Conservation (phyloP, 2,329 filamentous ascomycete genomes). For the Coccinonectria pachysandricola region DNA sequence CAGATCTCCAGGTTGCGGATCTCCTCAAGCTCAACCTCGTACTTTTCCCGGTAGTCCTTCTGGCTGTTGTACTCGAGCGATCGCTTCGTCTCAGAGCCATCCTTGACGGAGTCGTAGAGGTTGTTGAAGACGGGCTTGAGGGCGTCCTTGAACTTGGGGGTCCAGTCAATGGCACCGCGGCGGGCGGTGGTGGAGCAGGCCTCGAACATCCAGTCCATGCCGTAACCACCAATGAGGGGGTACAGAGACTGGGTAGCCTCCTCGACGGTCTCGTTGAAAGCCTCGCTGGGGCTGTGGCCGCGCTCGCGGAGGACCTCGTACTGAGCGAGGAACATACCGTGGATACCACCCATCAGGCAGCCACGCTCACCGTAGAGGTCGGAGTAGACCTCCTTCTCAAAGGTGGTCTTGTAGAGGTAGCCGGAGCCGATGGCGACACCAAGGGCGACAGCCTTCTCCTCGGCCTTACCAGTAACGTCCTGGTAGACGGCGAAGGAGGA, state of each 20-base stretch:
- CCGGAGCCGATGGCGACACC: constrained; percentile 95
- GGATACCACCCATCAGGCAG: constrained; percentile 99
- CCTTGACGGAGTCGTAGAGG: constrained; percentile 86
- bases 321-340: constrained; percentile 99
- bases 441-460: constrained; percentile 95
- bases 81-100: constrained; percentile 89
- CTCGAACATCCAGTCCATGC: constrained; percentile 99
- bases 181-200: constrained; percentile 98
- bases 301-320: constrained; percentile 99
- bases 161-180: constrained; percentile 98
- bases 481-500: constrained; percentile 97
- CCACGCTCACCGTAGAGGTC: constrained; percentile 99
- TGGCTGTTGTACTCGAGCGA: constrained; percentile 96
- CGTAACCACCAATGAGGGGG: constrained; percentile 91
- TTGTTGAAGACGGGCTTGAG: constrained; percentile 98
- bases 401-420: constrained; percentile 99
- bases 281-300: constrained; percentile 93
- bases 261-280: constrained; percentile 99
- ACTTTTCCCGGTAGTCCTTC: constrained; percentile 91
- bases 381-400: constrained; percentile 99
- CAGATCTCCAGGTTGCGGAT: constrained; percentile 98
- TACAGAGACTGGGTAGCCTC: constrained; percentile 98
- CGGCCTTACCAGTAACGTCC: constrained; percentile 93
- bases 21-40: constrained; percentile 97
- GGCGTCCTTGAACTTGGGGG: constrained; percentile 90